phyloP scores from a whole-genome alignment of 1,284 basidiomycete genomes.

The Ganoderma lingzhi region DNA sequence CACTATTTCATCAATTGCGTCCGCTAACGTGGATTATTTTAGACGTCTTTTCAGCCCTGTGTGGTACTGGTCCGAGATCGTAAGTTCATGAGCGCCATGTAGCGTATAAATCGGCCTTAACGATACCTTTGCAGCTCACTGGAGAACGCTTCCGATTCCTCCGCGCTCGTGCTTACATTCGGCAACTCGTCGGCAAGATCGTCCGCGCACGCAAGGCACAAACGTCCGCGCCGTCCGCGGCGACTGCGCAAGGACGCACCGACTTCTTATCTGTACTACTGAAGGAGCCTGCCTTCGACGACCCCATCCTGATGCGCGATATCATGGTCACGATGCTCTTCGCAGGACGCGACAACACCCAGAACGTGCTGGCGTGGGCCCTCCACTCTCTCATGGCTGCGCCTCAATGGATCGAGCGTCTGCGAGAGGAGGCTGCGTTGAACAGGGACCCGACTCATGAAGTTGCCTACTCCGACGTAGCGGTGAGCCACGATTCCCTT shows the following conservation, averaged over 20 bases:
- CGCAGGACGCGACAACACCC: conserved; percentile 37
- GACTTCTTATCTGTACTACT: conserved; percentile 33
- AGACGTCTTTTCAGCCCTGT: conserved; percentile 35
- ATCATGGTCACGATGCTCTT: conserved; percentile 39
- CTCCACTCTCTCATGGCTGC: conserved; percentile 31
- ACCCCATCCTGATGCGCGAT: conserved; percentile 31
- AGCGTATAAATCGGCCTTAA: neutral
- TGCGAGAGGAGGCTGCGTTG: conserved; percentile 35
- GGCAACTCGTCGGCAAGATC: conserved; percentile 16
- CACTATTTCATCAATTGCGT: no score
- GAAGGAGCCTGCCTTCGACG: conserved; percentile 16
- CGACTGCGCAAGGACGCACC: neutral
- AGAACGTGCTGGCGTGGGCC: conserved; percentile 36
- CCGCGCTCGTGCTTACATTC: conserved; percentile 20
- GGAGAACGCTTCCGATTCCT: conserved; percentile 18
- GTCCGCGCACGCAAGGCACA: conserved; percentile 11
- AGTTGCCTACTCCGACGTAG: conserved; percentile 18
- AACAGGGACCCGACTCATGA: conserved; percentile 2
- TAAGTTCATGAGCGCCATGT: conserved; percentile 8
- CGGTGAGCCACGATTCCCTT: neutral
- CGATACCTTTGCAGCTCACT: conserved; percentile 3
- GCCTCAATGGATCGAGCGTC: conserved; percentile 33
- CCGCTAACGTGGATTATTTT: neutral
- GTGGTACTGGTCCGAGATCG: conserved; percentile 33
- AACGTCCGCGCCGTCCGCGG: neutral